These are phyloP conservation scores for Periglandula ipomoeae DNA, from an alignment of 2,329 filamentous ascomycete genomes.

Conservation along the genomic window DNA sequence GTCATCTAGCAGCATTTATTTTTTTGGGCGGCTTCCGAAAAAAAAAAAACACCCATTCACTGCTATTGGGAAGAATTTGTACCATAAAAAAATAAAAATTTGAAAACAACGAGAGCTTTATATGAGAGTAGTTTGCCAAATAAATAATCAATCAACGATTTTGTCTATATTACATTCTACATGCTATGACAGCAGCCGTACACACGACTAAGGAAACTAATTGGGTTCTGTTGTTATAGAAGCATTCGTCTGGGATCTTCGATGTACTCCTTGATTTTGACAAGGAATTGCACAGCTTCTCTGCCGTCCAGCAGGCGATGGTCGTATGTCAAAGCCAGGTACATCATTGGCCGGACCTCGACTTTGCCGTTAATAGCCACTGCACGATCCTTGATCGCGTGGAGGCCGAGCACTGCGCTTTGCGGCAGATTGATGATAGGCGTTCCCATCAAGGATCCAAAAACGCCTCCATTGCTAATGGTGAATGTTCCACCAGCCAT, in stretches of 20 bases:
- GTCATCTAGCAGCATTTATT: too few species aligned
- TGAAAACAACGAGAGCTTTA: too few species aligned
- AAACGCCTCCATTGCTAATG: slow-evolving; percentile 95
- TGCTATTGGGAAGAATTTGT: too few species aligned
- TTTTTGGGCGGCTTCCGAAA: too few species aligned
- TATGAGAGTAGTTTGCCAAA: too few species aligned
- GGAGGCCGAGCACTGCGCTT: slow-evolving; percentile 82
- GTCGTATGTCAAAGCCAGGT: slow-evolving; percentile 93
- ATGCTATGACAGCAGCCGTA: neutral
- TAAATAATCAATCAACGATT: too few species aligned
- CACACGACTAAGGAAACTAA: too few species aligned
- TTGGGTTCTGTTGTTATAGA: slow-evolving; percentile 6
- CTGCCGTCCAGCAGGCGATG: slow-evolving; percentile 91
- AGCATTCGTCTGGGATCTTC: slow-evolving; percentile 94
- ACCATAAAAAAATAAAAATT: too few species aligned
- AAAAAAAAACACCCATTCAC: too few species aligned
- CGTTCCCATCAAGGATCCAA: slow-evolving; percentile 93
- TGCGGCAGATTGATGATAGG: slow-evolving; percentile 98
- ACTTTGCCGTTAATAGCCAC: slow-evolving; percentile 88
- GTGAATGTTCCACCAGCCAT: slow-evolving; percentile 99
- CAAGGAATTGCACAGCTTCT: slow-evolving; percentile 91
- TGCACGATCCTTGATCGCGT: slow-evolving; percentile 92
- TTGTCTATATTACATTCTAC: neutral
- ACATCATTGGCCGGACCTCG: slow-evolving; percentile 99
- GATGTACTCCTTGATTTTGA: slow-evolving; percentile 96